phyloP scores from a whole-genome alignment of 345 rosid species.

The Corchorus olitorius region DNA sequence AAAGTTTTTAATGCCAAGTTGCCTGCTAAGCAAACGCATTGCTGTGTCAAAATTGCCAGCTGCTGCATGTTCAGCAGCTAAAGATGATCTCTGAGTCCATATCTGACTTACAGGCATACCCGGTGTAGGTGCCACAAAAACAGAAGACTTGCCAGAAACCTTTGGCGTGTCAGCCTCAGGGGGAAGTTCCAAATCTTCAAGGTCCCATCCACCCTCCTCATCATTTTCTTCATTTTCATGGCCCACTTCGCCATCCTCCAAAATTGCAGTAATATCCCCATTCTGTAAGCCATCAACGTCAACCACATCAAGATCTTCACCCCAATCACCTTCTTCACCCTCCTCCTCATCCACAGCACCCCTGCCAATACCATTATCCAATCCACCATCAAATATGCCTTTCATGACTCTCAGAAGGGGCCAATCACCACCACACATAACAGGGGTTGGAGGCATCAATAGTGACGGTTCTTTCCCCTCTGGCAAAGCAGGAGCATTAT shows the following conservation, averaged over 20 bases:
- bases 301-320: slow-evolving; percentile 72
- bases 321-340: slow-evolving; percentile 81
- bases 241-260: slow-evolving; percentile 65
- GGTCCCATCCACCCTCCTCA: slow-evolving; percentile 91
- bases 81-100: slow-evolving; percentile 85
- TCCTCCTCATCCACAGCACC: slow-evolving; percentile 71
- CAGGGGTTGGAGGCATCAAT: slow-evolving; percentile 75
- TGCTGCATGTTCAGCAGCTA: slow-evolving; percentile 91
- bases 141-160: slow-evolving; percentile 55
- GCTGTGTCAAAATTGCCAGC: slow-evolving; percentile 95
- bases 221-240: slow-evolving; percentile 44
- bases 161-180: slow-evolving; percentile 83
- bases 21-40: slow-evolving; percentile 86
- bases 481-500: slow-evolving; percentile 66
- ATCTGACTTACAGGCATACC: slow-evolving; percentile 92
- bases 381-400: slow-evolving; percentile 93
- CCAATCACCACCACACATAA: slow-evolving; percentile 91
- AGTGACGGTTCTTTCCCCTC: slow-evolving; percentile 73
- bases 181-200: slow-evolving; percentile 89
- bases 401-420: slow-evolving; percentile 91
- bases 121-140: slow-evolving; percentile 80
- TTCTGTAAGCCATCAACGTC: slow-evolving; percentile 68
- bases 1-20: slow-evolving; percentile 86
- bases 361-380: slow-evolving; percentile 49
- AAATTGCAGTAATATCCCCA: slow-evolving; percentile 54